Percentiles rank a stretch among this genome's conserved stretches.
Evolutionary conservation across 805 yeast species (phyloP).

Genomic region (Teunomyces pallodes): DNA sequence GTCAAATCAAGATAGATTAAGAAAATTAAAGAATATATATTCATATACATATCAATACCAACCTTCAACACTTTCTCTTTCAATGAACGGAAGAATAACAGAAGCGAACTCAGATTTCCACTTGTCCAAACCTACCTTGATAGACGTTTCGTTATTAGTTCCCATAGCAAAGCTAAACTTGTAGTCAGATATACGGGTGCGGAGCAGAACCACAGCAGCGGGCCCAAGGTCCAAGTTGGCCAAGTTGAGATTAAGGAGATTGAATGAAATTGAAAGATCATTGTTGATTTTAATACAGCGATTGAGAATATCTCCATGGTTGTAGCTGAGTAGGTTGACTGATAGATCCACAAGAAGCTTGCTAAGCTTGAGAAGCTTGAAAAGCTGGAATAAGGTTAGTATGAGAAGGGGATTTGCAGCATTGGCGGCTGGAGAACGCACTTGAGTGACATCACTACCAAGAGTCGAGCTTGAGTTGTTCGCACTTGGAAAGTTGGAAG

Average conservation of each 20-base stretch:
- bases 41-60: slow-evolving; percentile 22
- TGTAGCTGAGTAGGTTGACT: slow-evolving; percentile 13
- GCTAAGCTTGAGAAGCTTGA: slow-evolving; percentile 33
- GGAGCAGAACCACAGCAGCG: slow-evolving; percentile 18
- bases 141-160: neutral
- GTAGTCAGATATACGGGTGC: slow-evolving; percentile 23
- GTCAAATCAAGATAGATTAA: slow-evolving; percentile 80
- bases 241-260: slow-evolving; percentile 27
- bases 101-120: slow-evolving; percentile 17
- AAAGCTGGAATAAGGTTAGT: slow-evolving; percentile 30
- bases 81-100: slow-evolving; percentile 24
- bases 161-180: slow-evolving; percentile 23
- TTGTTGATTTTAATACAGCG: slow-evolving; percentile 34
- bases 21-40: slow-evolving; percentile 2
- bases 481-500: slow-evolving; percentile 2
- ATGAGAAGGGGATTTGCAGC: slow-evolving; percentile 32
- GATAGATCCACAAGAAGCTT: slow-evolving; percentile 35
- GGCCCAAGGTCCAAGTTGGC: slow-evolving; percentile 23
- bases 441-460: neutral
- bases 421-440: neutral
- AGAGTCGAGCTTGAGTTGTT: slow-evolving; percentile 1
- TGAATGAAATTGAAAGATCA: slow-evolving; percentile 35
- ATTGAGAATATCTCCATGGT: slow-evolving; percentile 24
- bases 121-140: neutral
- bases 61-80: slow-evolving; percentile 33